phyloP scores from a whole-genome alignment of 805 yeast genomes.

The Tetrapisispora fleetii region DNA sequence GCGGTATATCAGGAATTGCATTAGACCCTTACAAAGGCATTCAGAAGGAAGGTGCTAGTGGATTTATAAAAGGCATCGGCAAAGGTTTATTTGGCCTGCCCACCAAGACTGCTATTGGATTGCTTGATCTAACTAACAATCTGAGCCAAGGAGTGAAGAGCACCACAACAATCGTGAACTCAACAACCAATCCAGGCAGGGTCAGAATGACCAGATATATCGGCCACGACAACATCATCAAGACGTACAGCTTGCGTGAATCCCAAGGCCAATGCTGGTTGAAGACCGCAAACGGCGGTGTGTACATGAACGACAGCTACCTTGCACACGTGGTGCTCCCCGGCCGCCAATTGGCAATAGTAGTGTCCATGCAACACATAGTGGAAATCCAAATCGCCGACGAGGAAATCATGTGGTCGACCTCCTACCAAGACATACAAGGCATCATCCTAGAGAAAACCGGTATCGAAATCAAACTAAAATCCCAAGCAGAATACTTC shows the following conservation, averaged over 20 bases:
- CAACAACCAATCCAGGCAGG: conserved; percentile 57
- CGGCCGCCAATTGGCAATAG: conserved; percentile 66
- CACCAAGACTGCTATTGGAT: conserved; percentile 91
- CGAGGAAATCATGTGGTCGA: conserved; percentile 61
- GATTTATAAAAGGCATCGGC: conserved; percentile 89
- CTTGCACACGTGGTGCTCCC: conserved; percentile 78
- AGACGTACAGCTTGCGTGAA: conserved; percentile 68
- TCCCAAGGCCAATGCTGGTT: conserved; percentile 94
- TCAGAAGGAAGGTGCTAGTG: conserved; percentile 75
- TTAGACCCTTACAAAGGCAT: conserved; percentile 88
- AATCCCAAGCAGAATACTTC: conserved; percentile 56
- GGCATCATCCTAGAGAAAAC: conserved; percentile 68
- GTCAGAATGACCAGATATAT: conserved; percentile 77
- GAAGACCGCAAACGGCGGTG: conserved; percentile 74
- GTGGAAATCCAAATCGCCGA: conserved; percentile 55
- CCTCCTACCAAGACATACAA: conserved; percentile 52
- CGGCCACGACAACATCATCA: conserved; percentile 54
- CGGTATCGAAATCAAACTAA: conserved; percentile 62
- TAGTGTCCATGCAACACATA: conserved; percentile 65
- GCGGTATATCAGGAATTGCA: conserved; percentile 87
- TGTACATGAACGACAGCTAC: conserved; percentile 60
- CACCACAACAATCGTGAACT: conserved; percentile 82
- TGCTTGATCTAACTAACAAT: conserved; percentile 85
- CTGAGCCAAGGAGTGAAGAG: conserved; percentile 89
- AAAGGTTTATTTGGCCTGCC: conserved; percentile 93